Evolutionary conservation across 148 eudicot genomes (phyloP).

Genomic region (Amaranthus palmeri): DNA sequence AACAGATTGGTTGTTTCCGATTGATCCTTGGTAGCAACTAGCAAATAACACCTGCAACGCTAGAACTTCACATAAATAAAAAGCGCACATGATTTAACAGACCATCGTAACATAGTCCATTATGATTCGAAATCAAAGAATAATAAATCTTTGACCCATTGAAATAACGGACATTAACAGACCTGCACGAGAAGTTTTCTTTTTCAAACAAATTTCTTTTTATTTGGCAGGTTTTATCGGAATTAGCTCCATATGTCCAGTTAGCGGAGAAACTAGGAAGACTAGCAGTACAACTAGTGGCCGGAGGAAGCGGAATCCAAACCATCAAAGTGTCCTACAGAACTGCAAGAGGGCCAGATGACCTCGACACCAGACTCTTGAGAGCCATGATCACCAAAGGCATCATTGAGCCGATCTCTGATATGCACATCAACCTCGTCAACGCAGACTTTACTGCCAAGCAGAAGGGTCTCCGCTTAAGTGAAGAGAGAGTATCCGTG

Average conservation of each 20-base stretch:
- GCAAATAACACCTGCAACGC: too few relatives aligned
- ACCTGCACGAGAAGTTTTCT: background rate
- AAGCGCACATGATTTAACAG: too few relatives aligned
- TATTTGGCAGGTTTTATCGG: slow-evolving; percentile 52
- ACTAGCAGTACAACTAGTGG: slow-evolving; percentile 71
- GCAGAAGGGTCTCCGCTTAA: slow-evolving; percentile 68
- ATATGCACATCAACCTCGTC: slow-evolving; percentile 66
- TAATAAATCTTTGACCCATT: too few relatives aligned
- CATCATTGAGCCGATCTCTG: slow-evolving; percentile 88
- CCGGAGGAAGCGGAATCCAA: slow-evolving; percentile 78
- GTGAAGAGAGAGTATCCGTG: slow-evolving; percentile 55
- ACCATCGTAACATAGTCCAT: too few relatives aligned
- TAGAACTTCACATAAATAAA: too few relatives aligned
- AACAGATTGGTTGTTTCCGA: too few relatives aligned
- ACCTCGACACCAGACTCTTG: slow-evolving; percentile 79
- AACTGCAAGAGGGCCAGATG: slow-evolving; percentile 73
- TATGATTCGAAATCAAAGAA: too few relatives aligned
- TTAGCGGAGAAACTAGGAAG: slow-evolving; percentile 86
- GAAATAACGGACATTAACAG: slow-evolving; percentile 23
- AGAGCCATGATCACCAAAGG: slow-evolving; percentile 91
- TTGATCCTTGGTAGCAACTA: too few relatives aligned
- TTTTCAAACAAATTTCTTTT: background rate
- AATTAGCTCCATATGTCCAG: slow-evolving; percentile 70
- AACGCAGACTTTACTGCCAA: slow-evolving; percentile 91
- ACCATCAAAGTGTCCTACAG: slow-evolving; percentile 57